phyloP scores from a whole-genome alignment of 2,329 filamentous ascomycete species.

The Aspergillus phoenicis region DNA sequence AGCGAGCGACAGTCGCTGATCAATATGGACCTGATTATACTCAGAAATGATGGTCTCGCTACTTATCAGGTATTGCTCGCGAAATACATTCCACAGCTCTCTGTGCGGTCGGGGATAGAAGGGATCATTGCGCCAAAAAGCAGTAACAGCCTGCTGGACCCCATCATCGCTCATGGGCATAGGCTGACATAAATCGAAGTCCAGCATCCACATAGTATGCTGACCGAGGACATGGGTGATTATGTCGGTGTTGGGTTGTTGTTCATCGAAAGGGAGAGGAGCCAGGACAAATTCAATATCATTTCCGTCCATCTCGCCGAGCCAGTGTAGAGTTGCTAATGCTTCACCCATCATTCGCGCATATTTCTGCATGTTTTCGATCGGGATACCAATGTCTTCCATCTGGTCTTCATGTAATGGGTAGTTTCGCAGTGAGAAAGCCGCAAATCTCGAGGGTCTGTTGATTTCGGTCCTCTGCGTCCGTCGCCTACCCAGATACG shows the following conservation, averaged over 20 bases:
- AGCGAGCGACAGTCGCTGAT: not conserved
- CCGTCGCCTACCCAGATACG: slow-evolving; percentile 50
- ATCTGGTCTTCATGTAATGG: slow-evolving; percentile 56
- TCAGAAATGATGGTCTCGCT: not conserved
- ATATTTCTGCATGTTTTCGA: slow-evolving; percentile 33
- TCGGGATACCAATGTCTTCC: slow-evolving; percentile 44
- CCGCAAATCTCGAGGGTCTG: slow-evolving; percentile 24
- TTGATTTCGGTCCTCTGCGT: slow-evolving; percentile 2
- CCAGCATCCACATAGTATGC: slow-evolving; percentile 51
- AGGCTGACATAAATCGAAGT: slow-evolving; percentile 49
- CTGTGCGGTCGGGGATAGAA: slow-evolving; percentile 51
- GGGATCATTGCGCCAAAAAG: slow-evolving; percentile 56
- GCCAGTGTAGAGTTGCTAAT: slow-evolving; percentile 57
- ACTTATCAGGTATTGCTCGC: slow-evolving; percentile 27
- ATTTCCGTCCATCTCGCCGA: slow-evolving; percentile 51
- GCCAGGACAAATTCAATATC: slow-evolving; percentile 61
- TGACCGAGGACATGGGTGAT: slow-evolving; percentile 30
- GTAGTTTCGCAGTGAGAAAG: slow-evolving; percentile 52
- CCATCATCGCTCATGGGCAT: slow-evolving; percentile 47
- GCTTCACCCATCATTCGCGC: slow-evolving; percentile 52
- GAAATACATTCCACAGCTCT: slow-evolving; percentile 31
- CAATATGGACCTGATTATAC: no score
- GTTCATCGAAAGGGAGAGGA: slow-evolving; percentile 2
- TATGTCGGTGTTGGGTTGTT: not conserved
- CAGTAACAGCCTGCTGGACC: slow-evolving; percentile 44